A percentile compares a stretch with the other conserved stretches of the same genome.
These are phyloP conservation scores for Mycena vulgaris DNA, from an alignment of 768 basidiomycete species.

Conservation along the genomic window DNA sequence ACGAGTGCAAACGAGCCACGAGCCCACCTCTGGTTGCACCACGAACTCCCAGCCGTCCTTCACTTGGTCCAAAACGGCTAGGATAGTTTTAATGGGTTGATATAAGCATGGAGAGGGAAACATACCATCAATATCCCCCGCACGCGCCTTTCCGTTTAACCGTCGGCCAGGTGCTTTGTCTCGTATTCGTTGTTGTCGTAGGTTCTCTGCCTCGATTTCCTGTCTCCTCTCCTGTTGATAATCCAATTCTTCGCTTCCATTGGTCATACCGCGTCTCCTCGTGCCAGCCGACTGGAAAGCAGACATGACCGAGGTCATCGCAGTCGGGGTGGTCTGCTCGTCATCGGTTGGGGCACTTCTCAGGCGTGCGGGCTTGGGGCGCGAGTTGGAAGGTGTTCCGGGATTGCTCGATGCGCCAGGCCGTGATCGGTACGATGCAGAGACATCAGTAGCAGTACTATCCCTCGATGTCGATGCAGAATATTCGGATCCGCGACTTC, in stretches of 20 bases:
- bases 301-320: slow-evolving; percentile 71
- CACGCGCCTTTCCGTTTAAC: slow-evolving; percentile 67
- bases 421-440: slow-evolving; percentile 50
- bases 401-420: slow-evolving; percentile 44
- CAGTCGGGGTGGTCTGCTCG: slow-evolving; percentile 59
- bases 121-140: slow-evolving; percentile 89
- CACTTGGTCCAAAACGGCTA: slow-evolving; percentile 89
- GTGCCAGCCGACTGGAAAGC: slow-evolving; percentile 79
- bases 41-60: slow-evolving; percentile 93
- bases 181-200: slow-evolving; percentile 77
- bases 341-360: slow-evolving; percentile 54
- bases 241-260: slow-evolving; percentile 67
- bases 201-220: slow-evolving; percentile 75
- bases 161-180: slow-evolving; percentile 76
- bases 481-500: slow-evolving; percentile 69
- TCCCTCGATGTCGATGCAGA: slow-evolving; percentile 69
- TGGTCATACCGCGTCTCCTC: slow-evolving; percentile 65
- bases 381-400: slow-evolving; percentile 33
- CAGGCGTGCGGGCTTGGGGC: slow-evolving; percentile 49
- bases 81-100: not conserved
- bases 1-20: slow-evolving; percentile 12
- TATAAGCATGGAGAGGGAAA: not conserved
- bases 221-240: slow-evolving; percentile 71
- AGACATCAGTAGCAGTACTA: slow-evolving; percentile 65
- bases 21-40: slow-evolving; percentile 79